Base-by-base conservation (phyloP, 345 rosid genomes). In the Iberis pinnata region DNA sequence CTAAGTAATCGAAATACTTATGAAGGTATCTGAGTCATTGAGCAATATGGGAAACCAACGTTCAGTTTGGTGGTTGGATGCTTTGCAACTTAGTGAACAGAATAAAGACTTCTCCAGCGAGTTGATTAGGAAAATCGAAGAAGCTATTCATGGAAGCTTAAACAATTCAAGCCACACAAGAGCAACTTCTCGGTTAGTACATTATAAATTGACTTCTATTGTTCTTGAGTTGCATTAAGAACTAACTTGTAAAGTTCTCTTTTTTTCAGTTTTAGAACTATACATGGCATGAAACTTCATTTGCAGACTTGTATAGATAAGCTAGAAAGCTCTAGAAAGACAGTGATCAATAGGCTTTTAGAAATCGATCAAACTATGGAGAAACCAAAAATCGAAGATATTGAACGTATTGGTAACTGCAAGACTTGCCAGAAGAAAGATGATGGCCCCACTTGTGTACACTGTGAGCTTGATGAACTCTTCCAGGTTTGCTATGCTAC, bases 31-130 rank as follows among this genome's bases (percentile, higher is more conserved):
- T 47, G 69, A 76, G 63, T 76, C 76, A 49, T 64, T 71, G 37
- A 63, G 66, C 22, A 71, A 73, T 25, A 56, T 62, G 58, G 72
- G 76, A 58, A 55, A 74, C 64, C 76, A 75, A 58, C 41, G 57
- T 48, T 68, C 71, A 27, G 49, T 55, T 68, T 90, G 98, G 98
- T 90, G 98, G 98, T 73, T 87, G 71, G 88, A 87, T 68, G 84
- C 80, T 36, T 82, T 90, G 58, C 56, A 75, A 73, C 69, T 71
- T 62, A 72, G 76, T 39, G 96, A 84, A 70, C 72, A 70, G 69
- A 76, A 76, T 65, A 74, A 74, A 58, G 96, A 82, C 27, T 68
- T 75, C 38, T 66, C 79, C 35, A 63, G 53, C 26, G 98, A 84
- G 72, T 70, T 90, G 72, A 79, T 78, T 11, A 78, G 81, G 75